These are phyloP conservation scores for Kazachstania martiniae DNA, from an alignment of 805 yeast species.

Conservation along the genomic window DNA sequence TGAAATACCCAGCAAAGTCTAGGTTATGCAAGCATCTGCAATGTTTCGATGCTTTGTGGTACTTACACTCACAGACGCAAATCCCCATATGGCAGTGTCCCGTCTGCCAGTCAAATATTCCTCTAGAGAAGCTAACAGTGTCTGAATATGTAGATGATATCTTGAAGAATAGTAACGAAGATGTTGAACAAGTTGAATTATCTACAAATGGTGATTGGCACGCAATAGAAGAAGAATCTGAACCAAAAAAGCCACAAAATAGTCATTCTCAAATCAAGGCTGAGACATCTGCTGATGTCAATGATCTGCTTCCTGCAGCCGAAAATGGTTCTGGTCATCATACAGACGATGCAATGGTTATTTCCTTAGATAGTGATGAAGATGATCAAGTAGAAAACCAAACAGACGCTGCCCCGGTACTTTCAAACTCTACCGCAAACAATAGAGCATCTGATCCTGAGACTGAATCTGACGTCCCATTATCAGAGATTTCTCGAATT, in stretches of 20 bases:
- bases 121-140: conserved; percentile 49
- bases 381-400: conserved; percentile 15
- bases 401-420: not conserved
- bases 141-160: conserved; percentile 68
- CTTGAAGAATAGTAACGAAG: conserved; percentile 39
- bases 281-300: conserved; percentile 2
- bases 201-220: conserved; percentile 69
- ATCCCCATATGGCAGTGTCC: conserved; percentile 88
- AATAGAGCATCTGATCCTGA: not conserved
- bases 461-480: conserved; percentile 7
- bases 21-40: conserved; percentile 67
- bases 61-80: conserved; percentile 62
- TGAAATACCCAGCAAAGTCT: conserved; percentile 64
- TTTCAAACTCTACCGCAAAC: not conserved
- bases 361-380: conserved; percentile 42
- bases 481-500: conserved; percentile 1
- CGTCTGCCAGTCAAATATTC: conserved; percentile 48
- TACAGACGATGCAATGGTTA: conserved; percentile 9
- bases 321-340: not conserved
- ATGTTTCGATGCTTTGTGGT: conserved; percentile 78
- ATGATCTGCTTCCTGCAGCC: not conserved
- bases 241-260: conserved; percentile 4
- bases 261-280: conserved; percentile 5
- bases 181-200: conserved; percentile 56
- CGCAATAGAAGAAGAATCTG: conserved; percentile 26